Base-by-base conservation (phyloP, 2,329 filamentous ascomycete species). In the Tolypocladium inflatum region DNA sequence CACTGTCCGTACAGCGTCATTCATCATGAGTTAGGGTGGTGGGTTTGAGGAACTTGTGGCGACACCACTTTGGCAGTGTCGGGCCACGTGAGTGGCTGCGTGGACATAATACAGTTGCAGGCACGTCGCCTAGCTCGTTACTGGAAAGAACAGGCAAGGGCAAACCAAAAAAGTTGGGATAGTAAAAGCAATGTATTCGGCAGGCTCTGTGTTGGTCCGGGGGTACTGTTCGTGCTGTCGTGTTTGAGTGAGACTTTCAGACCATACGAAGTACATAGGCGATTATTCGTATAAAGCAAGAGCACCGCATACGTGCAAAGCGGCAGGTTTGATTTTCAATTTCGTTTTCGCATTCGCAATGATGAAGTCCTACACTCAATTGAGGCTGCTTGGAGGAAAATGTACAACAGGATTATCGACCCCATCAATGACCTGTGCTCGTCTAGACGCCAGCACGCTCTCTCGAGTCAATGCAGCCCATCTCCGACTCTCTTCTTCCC, bases 351-450 rank as follows among this genome's bases (percentile, higher is more conserved):
- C 53, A 57, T 60, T 57, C 52, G 57, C 60, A 59, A 57, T 54
- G 48, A 58, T 57, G 19, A 67, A 62, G 65, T 71, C 66, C 65
- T 68, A 68, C 64, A 66, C 61, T 60, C 60, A 69, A 65, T 66
- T 63, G 63, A 68, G 67, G 66, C 63, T 70, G 66, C 56, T 68
- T 64, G 63, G 64, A 61, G 67, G 63, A 70, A 71, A 73, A 72
- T 73, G 66, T 73, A 73, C 71, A 65, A 71, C 66, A 67, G 68
- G 70, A 68, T 71, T 66, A 65, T 63, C 63, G 62, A 64, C 62
- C 62, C 58, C 60, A 59, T 55, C 60, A 50, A 58, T 50, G 55
- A 23, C 50, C 54, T 53, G 56, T 63, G 55, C 56, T 58, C 54
- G 55, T 61, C 57, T 58, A 35, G 54, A 45, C 56, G 60, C 33